phyloP scores from a whole-genome alignment of 176 grass and related monocot genomes.

The Musa troglodytarum region DNA sequence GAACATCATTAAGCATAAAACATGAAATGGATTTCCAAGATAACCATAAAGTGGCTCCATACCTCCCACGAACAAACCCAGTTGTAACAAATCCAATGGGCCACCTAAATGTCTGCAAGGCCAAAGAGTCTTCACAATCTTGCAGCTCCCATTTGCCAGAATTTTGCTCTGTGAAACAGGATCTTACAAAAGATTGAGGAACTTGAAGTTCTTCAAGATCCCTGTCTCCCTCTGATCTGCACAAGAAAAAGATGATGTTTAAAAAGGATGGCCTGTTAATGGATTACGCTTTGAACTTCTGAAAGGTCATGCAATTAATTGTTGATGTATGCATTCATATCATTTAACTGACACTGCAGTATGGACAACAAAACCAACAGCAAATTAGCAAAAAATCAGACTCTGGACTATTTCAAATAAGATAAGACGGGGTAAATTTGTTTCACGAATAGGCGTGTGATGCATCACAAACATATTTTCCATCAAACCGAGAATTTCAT shows the following conservation, averaged over 20 bases:
- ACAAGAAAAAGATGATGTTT: constrained; percentile 7
- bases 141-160: constrained; percentile 36
- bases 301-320: background rate
- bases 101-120: constrained; percentile 46
- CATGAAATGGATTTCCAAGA: background rate
- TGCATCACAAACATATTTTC: background rate
- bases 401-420: background rate
- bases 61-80: constrained; percentile 59
- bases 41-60: background rate
- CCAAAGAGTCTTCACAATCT: constrained; percentile 27
- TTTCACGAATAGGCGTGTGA: too few species aligned
- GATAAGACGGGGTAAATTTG: background rate
- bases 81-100: constrained; percentile 79
- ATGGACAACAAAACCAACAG: background rate
- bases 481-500: background rate
- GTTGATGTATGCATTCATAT: background rate
- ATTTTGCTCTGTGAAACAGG: constrained; percentile 52
- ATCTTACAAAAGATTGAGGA: constrained; percentile 49
- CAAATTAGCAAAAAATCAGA: background rate
- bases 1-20: background rate
- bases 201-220: constrained; percentile 54
- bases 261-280: background rate
- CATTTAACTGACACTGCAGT: background rate
- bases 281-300: background rate
- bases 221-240: constrained; percentile 51